phyloP scores from a whole-genome alignment of 345 rosid species.

The Lepidium sativum region DNA sequence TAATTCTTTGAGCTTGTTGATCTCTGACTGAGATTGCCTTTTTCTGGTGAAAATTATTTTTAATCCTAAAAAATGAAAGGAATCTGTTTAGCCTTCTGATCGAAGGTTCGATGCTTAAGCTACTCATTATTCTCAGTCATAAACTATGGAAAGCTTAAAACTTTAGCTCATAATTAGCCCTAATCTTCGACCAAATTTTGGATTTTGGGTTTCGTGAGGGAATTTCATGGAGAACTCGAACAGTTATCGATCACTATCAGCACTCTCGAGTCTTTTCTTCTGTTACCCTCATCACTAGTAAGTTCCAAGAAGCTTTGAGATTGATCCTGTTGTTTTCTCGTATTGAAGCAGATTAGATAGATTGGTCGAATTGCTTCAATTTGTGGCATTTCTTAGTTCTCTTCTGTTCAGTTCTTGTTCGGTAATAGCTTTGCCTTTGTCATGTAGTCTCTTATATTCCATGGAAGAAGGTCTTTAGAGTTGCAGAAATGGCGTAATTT shows the following conservation, averaged over 20 bases:
- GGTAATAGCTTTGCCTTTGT: background rate
- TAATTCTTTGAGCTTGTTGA: too few species aligned
- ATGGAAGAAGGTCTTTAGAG: background rate
- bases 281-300: background rate
- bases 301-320: background rate
- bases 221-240: background rate
- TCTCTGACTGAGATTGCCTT: too few species aligned
- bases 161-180: background rate
- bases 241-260: background rate
- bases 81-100: too few species aligned
- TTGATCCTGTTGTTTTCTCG: background rate
- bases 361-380: background rate
- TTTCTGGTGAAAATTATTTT: too few species aligned
- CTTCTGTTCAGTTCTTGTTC: background rate
- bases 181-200: background rate
- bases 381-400: background rate
- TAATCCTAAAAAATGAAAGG: too few species aligned
- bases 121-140: too few species aligned
- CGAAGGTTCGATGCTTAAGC: too few species aligned
- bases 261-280: background rate
- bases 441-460: conserved; percentile 10
- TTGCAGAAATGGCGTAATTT: background rate
- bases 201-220: background rate
- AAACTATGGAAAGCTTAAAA: too few species aligned
- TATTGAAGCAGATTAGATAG: background rate